Conservation (phyloP, 495 filamentous ascomycete species). For the Aspergillus sparsus region DNA sequence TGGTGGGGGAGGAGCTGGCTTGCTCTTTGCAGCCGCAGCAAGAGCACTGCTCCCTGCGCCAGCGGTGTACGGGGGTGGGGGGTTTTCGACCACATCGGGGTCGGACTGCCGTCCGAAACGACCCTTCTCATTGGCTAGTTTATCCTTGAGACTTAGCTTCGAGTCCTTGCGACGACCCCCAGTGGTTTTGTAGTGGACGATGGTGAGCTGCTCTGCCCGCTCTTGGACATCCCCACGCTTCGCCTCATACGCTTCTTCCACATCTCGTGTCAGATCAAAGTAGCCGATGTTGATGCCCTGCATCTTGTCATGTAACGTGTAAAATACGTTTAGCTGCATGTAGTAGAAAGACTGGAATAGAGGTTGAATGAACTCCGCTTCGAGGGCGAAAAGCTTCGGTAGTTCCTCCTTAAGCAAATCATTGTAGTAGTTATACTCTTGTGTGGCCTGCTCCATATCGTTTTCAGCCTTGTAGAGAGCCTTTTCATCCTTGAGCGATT, state of each 20-base stretch:
- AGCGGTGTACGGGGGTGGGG: conserved; percentile 68
- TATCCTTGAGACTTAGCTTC: conserved; percentile 51
- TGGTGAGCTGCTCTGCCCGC: conserved; percentile 71
- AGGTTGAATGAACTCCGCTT: conserved; percentile 94
- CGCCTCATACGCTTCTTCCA: conserved; percentile 84
- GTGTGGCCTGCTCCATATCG: conserved; percentile 86
- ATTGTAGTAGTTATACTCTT: conserved; percentile 97
- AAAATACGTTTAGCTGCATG: conserved; percentile 99
- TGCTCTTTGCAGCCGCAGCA: conserved; percentile 70
- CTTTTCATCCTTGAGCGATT: conserved; percentile 94
- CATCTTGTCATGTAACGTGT: conserved; percentile 97
- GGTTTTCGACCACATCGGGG: conserved; percentile 58
- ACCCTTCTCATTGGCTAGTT: conserved; percentile 42
- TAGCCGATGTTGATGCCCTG: conserved; percentile 95
- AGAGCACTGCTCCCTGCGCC: conserved; percentile 54
- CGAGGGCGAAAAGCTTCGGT: conserved; percentile 87
- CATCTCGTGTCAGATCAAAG: conserved; percentile 86
- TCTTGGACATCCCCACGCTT: conserved; percentile 88
- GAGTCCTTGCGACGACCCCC: conserved; percentile 54
- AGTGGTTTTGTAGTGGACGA: conserved; percentile 86
- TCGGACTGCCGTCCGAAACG: conserved; percentile 38
- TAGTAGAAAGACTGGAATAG: conserved; percentile 99
- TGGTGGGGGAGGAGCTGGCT: conserved; percentile 89
- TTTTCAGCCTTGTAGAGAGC: conserved; percentile 93
- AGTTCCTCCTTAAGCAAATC: conserved; percentile 94